Base-by-base conservation (phyloP, 176 grass and related monocot species). In the Saccharum officinarum region DNA sequence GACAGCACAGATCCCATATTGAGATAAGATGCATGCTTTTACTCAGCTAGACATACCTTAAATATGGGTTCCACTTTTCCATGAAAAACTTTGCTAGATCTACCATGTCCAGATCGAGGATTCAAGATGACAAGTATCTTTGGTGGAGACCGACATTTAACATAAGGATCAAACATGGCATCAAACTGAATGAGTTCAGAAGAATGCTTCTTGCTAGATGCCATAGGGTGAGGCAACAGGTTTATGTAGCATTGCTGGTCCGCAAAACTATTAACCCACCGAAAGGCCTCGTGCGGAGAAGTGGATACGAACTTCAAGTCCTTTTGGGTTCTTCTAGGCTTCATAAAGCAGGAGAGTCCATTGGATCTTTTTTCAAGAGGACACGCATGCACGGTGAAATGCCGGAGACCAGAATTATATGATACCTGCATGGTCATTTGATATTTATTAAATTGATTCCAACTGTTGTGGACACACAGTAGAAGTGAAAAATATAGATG, bases 51-150 rank as follows among this genome's bases (percentile, higher is more conserved):
- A 82, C 81, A 78, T 87, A 99, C 97, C 93, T 99, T 99, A 86
- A 99, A 99, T 84, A 99, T 97, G 46, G 97, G 94, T 82, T 99
- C 97, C 79, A 99, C 92, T 88, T 99, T 96, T 80, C 90, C 89
- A 18, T 99, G 92, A 75, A 96, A 99, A 80, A 97, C 88, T 92
- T 96, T 99, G 88, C 94, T 99, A 83, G 93, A 96, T 88, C 97
- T 89, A 71, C 97, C 97, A 73, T 96, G 97, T 61, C 97, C 97
- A 80, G 94, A 99, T 67, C 92, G 90, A 86, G 97, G 97, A 88
- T 99, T 99, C 90, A 99, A 78, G 81, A 99, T 92, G 71, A 99
- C 92, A 92, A 99, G 94, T 76, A 99, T 91, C 83, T 89, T 96
- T 57, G 88, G 92, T 49, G 88, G 90, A 89, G 90, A 94, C 77